Conservation (phyloP, 2,329 filamentous ascomycete genomes). For the Aureobasidium sp. region DNA sequence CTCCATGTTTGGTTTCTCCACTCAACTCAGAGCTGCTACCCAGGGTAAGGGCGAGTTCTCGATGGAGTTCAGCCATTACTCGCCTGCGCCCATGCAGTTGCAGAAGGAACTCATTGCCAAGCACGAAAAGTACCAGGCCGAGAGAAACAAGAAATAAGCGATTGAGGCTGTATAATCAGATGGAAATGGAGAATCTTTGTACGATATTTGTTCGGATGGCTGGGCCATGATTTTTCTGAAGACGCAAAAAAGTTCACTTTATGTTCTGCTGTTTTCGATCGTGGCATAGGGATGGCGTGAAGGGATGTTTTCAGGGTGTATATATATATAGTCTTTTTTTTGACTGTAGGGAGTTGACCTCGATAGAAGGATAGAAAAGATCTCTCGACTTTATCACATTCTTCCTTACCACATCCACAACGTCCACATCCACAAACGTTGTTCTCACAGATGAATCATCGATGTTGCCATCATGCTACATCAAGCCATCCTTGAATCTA, state of each 20-base stretch:
- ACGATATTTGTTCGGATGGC: constrained; percentile 3
- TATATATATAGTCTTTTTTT: background rate
- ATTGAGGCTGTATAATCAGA: background rate
- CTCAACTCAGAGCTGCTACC: constrained; percentile 81
- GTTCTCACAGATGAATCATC: too few relatives aligned
- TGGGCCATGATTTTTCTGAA: background rate
- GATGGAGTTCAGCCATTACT: constrained; percentile 98
- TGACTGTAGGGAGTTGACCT: background rate
- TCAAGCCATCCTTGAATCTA: background rate
- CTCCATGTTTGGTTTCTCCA: constrained; percentile 96
- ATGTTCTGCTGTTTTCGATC: background rate
- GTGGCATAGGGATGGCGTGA: background rate
- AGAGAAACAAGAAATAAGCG: constrained; percentile 54
- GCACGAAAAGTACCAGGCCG: constrained; percentile 60
- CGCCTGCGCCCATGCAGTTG: constrained; percentile 75
- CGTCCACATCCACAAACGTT: too few relatives aligned
- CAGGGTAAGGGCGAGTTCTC: constrained; percentile 98
- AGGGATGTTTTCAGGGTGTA: background rate
- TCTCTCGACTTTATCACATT: background rate
- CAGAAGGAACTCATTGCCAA: constrained; percentile 71
- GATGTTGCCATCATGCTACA: too few relatives aligned
- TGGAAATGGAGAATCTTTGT: background rate
- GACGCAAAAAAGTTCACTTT: background rate
- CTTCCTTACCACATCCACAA: too few relatives aligned
- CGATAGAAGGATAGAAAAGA: background rate